Base-by-base conservation (phyloP, 2,329 filamentous ascomycete species). In the Oidium heveae region DNA sequence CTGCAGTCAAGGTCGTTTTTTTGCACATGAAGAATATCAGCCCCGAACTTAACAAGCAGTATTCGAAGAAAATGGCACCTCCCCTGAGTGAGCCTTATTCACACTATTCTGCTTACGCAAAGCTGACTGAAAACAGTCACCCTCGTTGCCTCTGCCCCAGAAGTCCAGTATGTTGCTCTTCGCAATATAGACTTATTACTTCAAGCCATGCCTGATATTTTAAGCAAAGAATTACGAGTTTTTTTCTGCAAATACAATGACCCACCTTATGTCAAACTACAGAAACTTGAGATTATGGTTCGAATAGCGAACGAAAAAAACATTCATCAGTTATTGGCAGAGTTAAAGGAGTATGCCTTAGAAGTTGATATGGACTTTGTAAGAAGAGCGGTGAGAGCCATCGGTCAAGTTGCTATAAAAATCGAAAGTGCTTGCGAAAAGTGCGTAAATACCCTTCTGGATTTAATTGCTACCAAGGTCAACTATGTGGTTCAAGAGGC, bases 221-320 rank as follows among this genome's bases (percentile, higher is more conserved):
- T 98, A 10, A 94, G 86, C 73, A 96, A 96, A 68, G 91, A 98
- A 68, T 79, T 98, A 63, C 80, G 91, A 47, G 91, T 98, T 9
- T 98, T 98, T 71, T 98, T 98, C 71, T 98, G 91, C 81, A 98
- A 98, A 70, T 98, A 98, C 72, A 96, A 96, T 66, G 91, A 98
- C 62, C 89, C 91, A 1, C 87, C 87, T 22, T 98, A 98, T 66
- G 81, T 98, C 63, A 98, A 98, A 68, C 79, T 98, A 57, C 84
- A 94, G 66, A 98, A 98, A 66, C 77, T 98, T 52, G 91, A 98
- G 66, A 96, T 96, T 59, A 96, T 98, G 91, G 89, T 98, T 51
- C 82, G 91, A 67, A 96, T 98, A 79, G 86, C 89, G 57, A 96
- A 95, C 69, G 88, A 95, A 61, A 84, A 82, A 65, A 98, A 96